phyloP scores from a whole-genome alignment of 202 grass and related monocot genomes.

The Carex sylvatica region DNA sequence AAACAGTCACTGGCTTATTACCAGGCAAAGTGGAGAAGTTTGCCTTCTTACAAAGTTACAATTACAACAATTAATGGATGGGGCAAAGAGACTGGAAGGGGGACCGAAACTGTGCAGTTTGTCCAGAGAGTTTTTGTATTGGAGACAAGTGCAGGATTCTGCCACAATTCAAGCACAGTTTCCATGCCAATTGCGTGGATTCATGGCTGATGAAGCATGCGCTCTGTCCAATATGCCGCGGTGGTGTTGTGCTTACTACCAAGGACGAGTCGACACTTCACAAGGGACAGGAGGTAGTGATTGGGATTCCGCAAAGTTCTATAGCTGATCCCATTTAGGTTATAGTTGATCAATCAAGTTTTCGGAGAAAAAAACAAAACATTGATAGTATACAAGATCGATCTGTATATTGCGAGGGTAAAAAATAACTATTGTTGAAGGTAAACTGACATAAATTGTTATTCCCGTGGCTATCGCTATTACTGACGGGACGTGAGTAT shows the following conservation, averaged over 20 bases:
- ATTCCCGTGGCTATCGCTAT: no score
- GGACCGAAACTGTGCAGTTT: conserved; percentile 51
- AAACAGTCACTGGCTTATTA: no score
- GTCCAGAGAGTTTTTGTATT: conserved; percentile 47
- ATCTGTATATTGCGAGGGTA: no score
- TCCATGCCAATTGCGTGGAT: conserved; percentile 72
- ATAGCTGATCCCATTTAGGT: not conserved
- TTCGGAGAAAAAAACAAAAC: not conserved
- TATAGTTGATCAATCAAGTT: not conserved
- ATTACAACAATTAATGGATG: not conserved
- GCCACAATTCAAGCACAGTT: conserved; percentile 50
- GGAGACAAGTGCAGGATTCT: conserved; percentile 60
- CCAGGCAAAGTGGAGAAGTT: conserved; percentile 6
- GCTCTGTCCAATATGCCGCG: conserved; percentile 57
- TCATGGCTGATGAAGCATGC: conserved; percentile 56
- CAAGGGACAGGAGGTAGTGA: not conserved
- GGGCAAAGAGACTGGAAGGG: not conserved
- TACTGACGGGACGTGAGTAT: no score
- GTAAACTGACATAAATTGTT: no score
- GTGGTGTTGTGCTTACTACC: conserved; percentile 22
- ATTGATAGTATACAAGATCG: not conserved
- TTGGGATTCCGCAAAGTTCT: not conserved
- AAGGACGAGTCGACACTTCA: not conserved
- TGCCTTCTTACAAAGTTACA: conserved; percentile 48
- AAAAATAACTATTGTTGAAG: no score